Base-by-base conservation (phyloP, 768 basidiomycete genomes). In the Suillus alpinus region DNA sequence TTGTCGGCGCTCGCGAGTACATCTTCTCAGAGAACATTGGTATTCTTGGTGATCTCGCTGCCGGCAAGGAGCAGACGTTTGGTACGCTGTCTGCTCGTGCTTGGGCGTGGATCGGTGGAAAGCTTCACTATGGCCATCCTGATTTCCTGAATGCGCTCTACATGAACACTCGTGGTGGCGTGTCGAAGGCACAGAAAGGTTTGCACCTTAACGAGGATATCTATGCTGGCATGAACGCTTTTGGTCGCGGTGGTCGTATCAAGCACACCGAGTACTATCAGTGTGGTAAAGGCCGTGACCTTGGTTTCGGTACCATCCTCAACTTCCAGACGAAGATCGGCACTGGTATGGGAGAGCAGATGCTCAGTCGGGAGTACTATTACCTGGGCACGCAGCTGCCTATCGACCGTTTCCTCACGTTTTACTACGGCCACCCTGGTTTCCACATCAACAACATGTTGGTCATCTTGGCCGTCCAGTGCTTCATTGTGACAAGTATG, bases 371-470 rank as follows among this genome's bases (percentile, higher is more conserved):
- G 64, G 97, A 98, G 76, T 98, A 99, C 74, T 99, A 99, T 76
- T 98, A 98, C 70, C 77, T 99, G 64, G 97, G 97, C 32, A 99
- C 97, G 26, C 97, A 98, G 72, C 84, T 99, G 57, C 95, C 97
- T 40, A 89, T 98, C 72, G 97, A 99, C 73, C 88, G 97, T 49
- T 99, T 99, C 87, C 79, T 99, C 75, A 99, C 97, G 55, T 99
- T 98, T 83, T 98, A 99, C 80, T 99, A 99, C 68, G 95, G 94
- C 51, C 97, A 98, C 74, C 97, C 97, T 49, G 97, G 94, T 57
- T 99, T 99, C 89, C 97, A 98, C 72, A 96, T 99, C 80, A 98
- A 99, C 83, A 99, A 98, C 75, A 98, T 98, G 86, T 80, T 98
- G 72, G 91, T 99, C 76, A 99, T 99, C 71, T 76, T 97, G 65